These are phyloP conservation scores for Stemphylium vesicarium DNA, from an alignment of 2,329 filamentous ascomycete species.

Conservation along the genomic window DNA sequence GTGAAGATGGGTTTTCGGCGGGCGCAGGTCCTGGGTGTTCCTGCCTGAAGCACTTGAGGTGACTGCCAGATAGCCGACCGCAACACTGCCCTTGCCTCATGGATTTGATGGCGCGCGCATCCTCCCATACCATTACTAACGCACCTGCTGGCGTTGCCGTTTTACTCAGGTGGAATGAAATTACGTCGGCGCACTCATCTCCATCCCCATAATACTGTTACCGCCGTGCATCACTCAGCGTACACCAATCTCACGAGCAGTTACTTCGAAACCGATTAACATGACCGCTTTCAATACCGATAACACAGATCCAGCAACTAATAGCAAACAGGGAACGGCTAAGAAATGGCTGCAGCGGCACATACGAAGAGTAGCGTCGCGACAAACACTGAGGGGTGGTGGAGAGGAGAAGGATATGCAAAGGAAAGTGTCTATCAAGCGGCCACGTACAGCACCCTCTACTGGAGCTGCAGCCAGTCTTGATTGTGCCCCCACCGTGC, in stretches of 20 bases:
- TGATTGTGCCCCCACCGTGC: conserved; percentile 1
- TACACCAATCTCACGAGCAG: conserved; percentile 22
- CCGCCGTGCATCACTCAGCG: conserved; percentile 19
- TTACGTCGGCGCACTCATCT: neutral
- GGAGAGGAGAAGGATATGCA: conserved; percentile 6
- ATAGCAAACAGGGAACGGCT: conserved; percentile 22
- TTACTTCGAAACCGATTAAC: conserved; percentile 11
- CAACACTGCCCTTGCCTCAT: conserved; percentile 1
- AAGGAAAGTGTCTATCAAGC: conserved; percentile 17
- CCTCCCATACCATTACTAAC: neutral
- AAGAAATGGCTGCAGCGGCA: conserved; percentile 38
- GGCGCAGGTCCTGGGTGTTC: neutral
- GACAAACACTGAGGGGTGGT: conserved; percentile 11
- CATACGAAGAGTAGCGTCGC: conserved; percentile 28
- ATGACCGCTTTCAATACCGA: conserved; percentile 32
- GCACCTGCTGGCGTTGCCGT: neutral
- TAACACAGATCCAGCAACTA: conserved; percentile 13
- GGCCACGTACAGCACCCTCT: conserved; percentile 38
- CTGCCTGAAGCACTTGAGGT: neutral
- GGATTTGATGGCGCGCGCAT: neutral
- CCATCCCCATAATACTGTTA: conserved; percentile 17
- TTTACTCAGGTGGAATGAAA: neutral
- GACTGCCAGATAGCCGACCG: neutral
- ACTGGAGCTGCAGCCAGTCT: conserved; percentile 1
- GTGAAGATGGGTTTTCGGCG: too few species aligned